phyloP scores from a whole-genome alignment of 148 eudicot species.

The Vaccinium corymbosum region DNA sequence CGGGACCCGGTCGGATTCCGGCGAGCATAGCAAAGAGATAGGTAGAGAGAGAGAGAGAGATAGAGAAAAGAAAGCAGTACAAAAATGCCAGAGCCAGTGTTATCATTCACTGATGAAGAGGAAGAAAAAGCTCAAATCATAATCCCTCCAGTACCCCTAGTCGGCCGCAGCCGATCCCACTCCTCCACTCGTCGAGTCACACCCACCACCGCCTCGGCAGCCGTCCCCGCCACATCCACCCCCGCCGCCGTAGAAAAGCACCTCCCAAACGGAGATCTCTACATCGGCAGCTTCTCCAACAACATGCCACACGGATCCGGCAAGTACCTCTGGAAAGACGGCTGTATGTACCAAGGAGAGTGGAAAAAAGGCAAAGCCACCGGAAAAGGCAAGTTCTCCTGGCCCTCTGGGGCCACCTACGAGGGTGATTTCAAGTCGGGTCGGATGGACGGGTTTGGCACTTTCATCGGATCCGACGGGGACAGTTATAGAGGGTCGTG shows the following conservation, averaged over 20 bases:
- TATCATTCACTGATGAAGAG: conserved; percentile 8
- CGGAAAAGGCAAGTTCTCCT: conserved; percentile 82
- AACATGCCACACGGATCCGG: conserved; percentile 73
- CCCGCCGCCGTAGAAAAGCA: conserved; percentile 27
- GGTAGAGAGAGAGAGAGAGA: not conserved
- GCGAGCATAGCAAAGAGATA: not conserved
- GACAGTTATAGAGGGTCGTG: conserved; percentile 69
- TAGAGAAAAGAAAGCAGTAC: not conserved
- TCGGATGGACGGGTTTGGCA: conserved; percentile 85
- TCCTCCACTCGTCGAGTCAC: conserved; percentile 46
- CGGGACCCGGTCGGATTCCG: conserved; percentile 4
- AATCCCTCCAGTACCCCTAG: not conserved
- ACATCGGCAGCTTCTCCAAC: conserved; percentile 62
- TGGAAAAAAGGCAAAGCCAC: conserved; percentile 82
- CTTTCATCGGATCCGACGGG: conserved; percentile 65
- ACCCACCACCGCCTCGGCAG: conserved; percentile 27
- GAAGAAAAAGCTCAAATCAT: conserved; percentile 13
- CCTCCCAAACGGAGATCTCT: conserved; percentile 82
- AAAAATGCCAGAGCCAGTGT: conserved; percentile 31
- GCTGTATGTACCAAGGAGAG: conserved; percentile 93
- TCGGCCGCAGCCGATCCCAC: conserved; percentile 47
- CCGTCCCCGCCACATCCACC: not conserved
- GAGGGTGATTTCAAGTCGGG: conserved; percentile 82
- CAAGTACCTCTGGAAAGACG: conserved; percentile 87
- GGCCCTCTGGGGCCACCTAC: conserved; percentile 92